A percentile compares a stretch with the other conserved stretches of the same genome.
Conservation (phyloP, 2,329 filamentous ascomycete species). For the Chaetothyriales sp. region DNA sequence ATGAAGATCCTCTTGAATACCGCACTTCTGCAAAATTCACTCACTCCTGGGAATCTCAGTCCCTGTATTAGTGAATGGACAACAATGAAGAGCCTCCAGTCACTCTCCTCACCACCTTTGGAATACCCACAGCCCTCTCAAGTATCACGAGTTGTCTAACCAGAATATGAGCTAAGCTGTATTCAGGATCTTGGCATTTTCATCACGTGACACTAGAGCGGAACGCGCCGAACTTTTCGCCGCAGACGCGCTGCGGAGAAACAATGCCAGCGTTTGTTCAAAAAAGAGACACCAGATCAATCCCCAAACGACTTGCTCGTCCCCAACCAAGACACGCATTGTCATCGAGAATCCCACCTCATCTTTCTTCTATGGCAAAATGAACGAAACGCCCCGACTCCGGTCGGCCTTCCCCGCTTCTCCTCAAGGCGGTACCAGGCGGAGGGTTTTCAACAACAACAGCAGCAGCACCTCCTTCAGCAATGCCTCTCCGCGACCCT, state of each 20-base stretch:
- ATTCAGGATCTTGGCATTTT: no score
- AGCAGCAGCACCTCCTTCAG: constrained; percentile 5
- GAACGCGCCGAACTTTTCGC: background rate
- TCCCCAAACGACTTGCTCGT: background rate
- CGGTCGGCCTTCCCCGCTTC: constrained; percentile 70
- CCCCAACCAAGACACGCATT: background rate
- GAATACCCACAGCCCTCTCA: no score
- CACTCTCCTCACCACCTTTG: background rate
- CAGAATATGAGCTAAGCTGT: no score
- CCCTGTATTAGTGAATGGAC: background rate
- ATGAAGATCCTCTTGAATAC: background rate
- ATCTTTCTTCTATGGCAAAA: constrained; percentile 40
- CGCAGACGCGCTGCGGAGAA: background rate
- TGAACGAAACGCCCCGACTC: constrained; percentile 70
- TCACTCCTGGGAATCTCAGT: no score
- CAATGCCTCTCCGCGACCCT: constrained; percentile 6
- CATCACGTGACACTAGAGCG: no score
- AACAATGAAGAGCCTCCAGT: background rate
- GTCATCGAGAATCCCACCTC: background rate
- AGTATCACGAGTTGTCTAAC: no score
- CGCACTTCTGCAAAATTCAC: background rate
- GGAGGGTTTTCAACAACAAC: constrained; percentile 5
- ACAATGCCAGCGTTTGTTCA: no score
- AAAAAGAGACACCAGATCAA: no score
- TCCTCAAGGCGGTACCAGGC: constrained; percentile 32